Evolutionary conservation across 805 yeast genomes (phyloP), one percentile per base, ranked within the genome.

Genomic region (Kurtzmaniella fragi): DNA sequence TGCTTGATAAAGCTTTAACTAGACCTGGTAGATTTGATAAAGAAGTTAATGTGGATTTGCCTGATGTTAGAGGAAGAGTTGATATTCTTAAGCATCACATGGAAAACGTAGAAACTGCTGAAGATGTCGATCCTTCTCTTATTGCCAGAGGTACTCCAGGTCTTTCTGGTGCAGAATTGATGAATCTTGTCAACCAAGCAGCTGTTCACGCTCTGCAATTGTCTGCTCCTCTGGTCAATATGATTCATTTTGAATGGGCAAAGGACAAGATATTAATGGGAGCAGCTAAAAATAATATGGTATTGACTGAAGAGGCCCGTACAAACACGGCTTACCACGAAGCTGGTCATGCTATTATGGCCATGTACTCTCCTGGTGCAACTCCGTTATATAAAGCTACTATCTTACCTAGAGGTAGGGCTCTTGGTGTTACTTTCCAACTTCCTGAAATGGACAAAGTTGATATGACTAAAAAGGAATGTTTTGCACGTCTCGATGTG

Each of bases 331-430:
- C 99, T 1, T 93, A 82, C 62, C 99, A 93, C 65, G 99, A 93
- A 68, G 99, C 99, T 14, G 99, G 99, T 3, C 99, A 93, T 66
- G 99, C 99, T 4, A 87, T 93, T 42, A 89, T 91, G 85, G 98
- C 99, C 9, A 75, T 93, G 79, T 93, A 75, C 61, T 87, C 96
- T 4, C 81, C 82, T 12, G 96, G 95, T 14, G 97, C 99, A 3
- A 89, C 96, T 2, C 90, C 96, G 2, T 73, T 93, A 47, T 93
- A 93, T 68, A 93, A 93, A 64, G 98, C 98, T 3, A 93, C 99
- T 0, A 90, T 93, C 46, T 72, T 93, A 46, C 99, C 99, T 33
- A 77, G 99, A 57, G 99, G 99, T 32, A 72, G 95, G 49, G 99
- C 99, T 0, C 70, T 93, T 38, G 99, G 99, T 59, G 79, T 93